Percentiles rank a stretch among this genome's conserved stretches.
Conservation (phyloP, 2,329 filamentous ascomycete genomes). For the Biscogniauxia sp. region DNA sequence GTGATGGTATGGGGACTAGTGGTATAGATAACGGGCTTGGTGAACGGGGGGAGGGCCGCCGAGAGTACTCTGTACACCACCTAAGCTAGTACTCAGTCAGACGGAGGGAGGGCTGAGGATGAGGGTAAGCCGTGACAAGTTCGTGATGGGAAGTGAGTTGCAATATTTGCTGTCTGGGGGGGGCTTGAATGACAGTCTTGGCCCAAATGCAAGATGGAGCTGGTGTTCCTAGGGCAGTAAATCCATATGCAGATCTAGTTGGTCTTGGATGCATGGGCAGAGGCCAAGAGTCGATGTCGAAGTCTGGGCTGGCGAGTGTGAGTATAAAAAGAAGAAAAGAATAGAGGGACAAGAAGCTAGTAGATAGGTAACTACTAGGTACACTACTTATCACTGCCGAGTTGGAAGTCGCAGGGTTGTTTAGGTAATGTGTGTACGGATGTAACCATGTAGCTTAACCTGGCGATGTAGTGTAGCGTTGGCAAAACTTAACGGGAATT, state of each 20-base stretch:
- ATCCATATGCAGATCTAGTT: background rate
- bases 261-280: background rate
- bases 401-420: too few relatives aligned
- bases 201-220: background rate
- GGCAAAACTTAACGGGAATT: too few relatives aligned
- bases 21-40: too few relatives aligned
- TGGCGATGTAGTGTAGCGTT: background rate
- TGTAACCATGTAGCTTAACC: background rate
- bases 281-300: background rate
- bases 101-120: background rate
- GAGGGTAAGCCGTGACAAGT: background rate
- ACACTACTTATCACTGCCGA: too few relatives aligned
- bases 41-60: too few relatives aligned
- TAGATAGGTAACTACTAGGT: too few relatives aligned
- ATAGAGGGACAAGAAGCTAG: too few relatives aligned
- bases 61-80: too few relatives aligned
- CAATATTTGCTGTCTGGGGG: background rate
- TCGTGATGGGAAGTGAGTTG: background rate
- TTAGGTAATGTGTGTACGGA: background rate
- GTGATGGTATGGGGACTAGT: too few relatives aligned
- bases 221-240: background rate
- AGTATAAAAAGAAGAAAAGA: too few relatives aligned
- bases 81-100: background rate
- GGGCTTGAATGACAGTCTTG: background rate
- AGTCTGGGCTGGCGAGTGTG: too few relatives aligned